Conservation (phyloP, 1,284 basidiomycete genomes). For the Neonothopanus nambi region DNA sequence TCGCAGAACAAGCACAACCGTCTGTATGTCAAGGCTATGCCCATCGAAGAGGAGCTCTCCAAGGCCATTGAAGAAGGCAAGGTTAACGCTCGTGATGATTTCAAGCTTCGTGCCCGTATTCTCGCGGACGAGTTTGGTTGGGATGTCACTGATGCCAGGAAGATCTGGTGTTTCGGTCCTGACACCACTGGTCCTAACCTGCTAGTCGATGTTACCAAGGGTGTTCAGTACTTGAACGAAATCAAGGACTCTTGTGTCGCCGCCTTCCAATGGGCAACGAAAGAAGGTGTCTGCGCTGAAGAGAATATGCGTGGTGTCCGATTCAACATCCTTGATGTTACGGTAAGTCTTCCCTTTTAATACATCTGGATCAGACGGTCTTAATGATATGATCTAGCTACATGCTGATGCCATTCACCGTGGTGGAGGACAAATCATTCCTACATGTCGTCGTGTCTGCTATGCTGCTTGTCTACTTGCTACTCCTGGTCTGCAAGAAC, state of each 20-base stretch:
- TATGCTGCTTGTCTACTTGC: slow-evolving; percentile 96
- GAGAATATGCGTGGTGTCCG: slow-evolving; percentile 99
- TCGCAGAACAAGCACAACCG: slow-evolving; percentile 99
- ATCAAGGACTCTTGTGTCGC: slow-evolving; percentile 99
- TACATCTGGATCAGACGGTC: background rate
- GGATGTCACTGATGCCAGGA: slow-evolving; percentile 99
- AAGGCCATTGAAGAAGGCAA: slow-evolving; percentile 90
- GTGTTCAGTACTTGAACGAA: slow-evolving; percentile 97
- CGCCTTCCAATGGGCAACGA: slow-evolving; percentile 99
- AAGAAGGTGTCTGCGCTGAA: slow-evolving; percentile 96
- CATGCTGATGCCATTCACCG: slow-evolving; percentile 99
- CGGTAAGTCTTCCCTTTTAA: slow-evolving; percentile 50
- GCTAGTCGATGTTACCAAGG: slow-evolving; percentile 98
- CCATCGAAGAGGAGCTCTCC: slow-evolving; percentile 93
- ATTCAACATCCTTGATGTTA: slow-evolving; percentile 96
- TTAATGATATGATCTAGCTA: slow-evolving; percentile 50
- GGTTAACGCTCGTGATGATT: slow-evolving; percentile 93
- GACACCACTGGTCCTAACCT: slow-evolving; percentile 98
- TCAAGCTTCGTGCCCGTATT: slow-evolving; percentile 93
- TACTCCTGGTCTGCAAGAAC: slow-evolving; percentile 92
- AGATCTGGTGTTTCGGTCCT: slow-evolving; percentile 99
- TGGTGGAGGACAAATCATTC: slow-evolving; percentile 98
- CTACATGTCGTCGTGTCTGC: slow-evolving; percentile 92
- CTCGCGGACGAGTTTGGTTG: slow-evolving; percentile 97
- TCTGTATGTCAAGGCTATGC: slow-evolving; percentile 92